Base-by-base conservation (phyloP, 306 rosid species). In the Quercus dentata region DNA sequence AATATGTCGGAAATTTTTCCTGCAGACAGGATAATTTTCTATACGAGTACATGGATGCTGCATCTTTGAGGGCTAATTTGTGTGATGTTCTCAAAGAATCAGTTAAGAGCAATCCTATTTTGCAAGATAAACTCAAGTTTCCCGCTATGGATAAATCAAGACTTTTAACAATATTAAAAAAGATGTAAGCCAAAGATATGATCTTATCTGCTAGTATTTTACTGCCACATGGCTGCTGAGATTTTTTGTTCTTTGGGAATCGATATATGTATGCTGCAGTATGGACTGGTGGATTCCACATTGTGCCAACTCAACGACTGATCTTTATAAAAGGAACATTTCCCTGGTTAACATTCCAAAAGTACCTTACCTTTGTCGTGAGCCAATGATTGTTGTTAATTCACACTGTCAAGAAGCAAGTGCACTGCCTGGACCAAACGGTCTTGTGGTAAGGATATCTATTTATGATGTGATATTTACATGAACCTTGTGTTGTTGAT, bases 201-300 rank as follows among this genome's bases (percentile, higher is more conserved):
- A 49, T 54, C 5, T 21, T 18, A 52, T 77, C 62, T 67, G 30
- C 69, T 77, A 70, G 11, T 33, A n/a, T 18, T 30, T 67, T 49
- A 49, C 54, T 49, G 54, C 15, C 35, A 30, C 56, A 51, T 62
- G 31, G 33, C 51, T 31, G 44, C n/a, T 67, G 35, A 33, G 56
- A 67, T 67, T 1, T 20, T 68, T 65, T 9, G 2, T 77, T 77
- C 25, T 35, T 2, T 31, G 56, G 74, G 17, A 14, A n/a, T 55
- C 57, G 15, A 35, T 77, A 17, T 21, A 31, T 33, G 27, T 14
- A 55, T 27, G 5, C 38, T 77, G 75, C 74, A 77, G 80, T 33
- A 68, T 77, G 80, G 80, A 67, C 19, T 77, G 80, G 80, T 77
- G 80, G 80, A 17, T 77, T 67, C 80, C 73, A 15, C 74, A 77